Evolutionary conservation across 768 basidiomycete species (phyloP).

Genomic region (Sarcodon aspratus): DNA sequence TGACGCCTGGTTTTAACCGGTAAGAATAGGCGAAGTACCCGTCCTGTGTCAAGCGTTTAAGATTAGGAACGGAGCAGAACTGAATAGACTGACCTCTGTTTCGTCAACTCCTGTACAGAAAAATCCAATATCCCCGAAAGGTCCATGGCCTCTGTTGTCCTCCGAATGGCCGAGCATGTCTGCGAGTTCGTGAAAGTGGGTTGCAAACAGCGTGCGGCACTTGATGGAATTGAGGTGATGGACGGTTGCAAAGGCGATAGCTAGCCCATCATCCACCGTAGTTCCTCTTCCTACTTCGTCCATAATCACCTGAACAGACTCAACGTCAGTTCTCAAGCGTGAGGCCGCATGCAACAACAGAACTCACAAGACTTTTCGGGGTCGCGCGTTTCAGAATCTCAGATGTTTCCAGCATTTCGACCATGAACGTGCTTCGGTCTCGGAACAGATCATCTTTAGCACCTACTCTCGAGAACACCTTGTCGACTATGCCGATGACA

Average conservation of each 20-base stretch:
- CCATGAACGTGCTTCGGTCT: conserved; percentile 95
- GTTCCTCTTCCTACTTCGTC: conserved; percentile 99
- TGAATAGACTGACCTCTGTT: conserved; percentile 38
- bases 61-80: neutral
- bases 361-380: conserved; percentile 62
- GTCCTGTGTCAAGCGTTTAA: conserved; percentile 32
- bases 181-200: conserved; percentile 94
- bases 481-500: conserved; percentile 77
- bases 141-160: conserved; percentile 27
- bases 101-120: conserved; percentile 87
- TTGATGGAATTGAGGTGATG: conserved; percentile 62
- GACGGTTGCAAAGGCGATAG: conserved; percentile 86
- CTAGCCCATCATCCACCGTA: conserved; percentile 82
- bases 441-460: conserved; percentile 92
- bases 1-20: conserved; percentile 70
- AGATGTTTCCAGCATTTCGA: conserved; percentile 94
- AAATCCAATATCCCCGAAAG: conserved; percentile 61
- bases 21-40: conserved; percentile 79
- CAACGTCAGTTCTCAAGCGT: neutral
- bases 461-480: conserved; percentile 87
- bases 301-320: conserved; percentile 75
- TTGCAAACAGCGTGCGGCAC: conserved; percentile 89
- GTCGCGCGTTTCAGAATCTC: conserved; percentile 85
- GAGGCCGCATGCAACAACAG: neutral
- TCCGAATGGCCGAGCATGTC: conserved; percentile 64